Evolutionary conservation across 768 basidiomycete species (phyloP).

Genomic region (Dentipellis sp.): DNA sequence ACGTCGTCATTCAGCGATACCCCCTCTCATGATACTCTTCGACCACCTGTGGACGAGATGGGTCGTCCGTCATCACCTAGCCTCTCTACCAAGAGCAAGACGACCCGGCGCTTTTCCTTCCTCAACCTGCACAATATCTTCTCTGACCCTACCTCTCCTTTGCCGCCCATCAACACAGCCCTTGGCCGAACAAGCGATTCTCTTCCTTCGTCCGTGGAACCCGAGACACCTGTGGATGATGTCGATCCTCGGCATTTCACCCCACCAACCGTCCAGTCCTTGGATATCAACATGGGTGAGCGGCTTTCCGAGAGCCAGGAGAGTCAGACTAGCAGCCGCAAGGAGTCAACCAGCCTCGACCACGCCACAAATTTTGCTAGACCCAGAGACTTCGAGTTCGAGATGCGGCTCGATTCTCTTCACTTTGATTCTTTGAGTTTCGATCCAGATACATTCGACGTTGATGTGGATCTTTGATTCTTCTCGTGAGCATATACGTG

Average conservation of each 20-base stretch:
- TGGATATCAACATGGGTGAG: neutral
- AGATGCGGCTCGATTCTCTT: conserved; percentile 64
- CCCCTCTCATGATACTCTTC: conserved; percentile 3
- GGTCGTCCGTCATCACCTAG: conserved; percentile 12
- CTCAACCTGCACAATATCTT: conserved; percentile 26
- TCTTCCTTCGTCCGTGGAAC: neutral
- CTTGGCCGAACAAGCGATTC: conserved; percentile 3
- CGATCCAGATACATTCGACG: conserved; percentile 46
- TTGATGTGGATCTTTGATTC: conserved; percentile 14
- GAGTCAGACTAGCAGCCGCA: neutral
- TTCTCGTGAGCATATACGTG: neutral
- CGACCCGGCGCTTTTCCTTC: conserved; percentile 24
- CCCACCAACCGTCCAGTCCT: neutral
- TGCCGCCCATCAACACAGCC: neutral
- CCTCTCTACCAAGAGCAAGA: conserved; percentile 17
- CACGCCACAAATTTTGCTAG: conserved; percentile 1
- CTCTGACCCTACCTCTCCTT: conserved; percentile 10
- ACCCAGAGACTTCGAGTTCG: conserved; percentile 34
- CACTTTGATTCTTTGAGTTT: conserved; percentile 68
- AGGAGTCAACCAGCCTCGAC: neutral
- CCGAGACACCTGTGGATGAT: conserved; percentile 1
- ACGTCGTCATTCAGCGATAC: neutral
- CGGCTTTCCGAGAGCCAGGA: neutral
- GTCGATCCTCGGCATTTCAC: neutral
- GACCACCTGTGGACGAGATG: neutral